Conservation (phyloP, 1,284 basidiomycete genomes). For the Peniophora sp. region DNA sequence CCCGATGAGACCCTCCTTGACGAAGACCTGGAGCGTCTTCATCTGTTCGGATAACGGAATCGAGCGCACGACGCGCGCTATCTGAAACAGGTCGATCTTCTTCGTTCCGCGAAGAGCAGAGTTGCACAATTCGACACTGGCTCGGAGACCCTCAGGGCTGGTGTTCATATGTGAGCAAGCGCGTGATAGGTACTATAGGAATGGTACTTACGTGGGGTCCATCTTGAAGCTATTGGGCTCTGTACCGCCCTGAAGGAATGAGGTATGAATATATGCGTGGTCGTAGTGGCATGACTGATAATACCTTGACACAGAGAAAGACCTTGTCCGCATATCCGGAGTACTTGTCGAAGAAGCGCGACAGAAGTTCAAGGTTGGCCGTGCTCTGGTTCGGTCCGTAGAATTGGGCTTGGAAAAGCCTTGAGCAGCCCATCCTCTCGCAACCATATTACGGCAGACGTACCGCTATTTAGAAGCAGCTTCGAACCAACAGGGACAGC, state of each 20-base stretch:
- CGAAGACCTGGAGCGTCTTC: slow-evolving; percentile 7
- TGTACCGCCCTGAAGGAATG: slow-evolving; percentile 36
- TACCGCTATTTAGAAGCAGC: neutral
- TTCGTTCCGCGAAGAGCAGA: slow-evolving; percentile 24
- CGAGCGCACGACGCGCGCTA: slow-evolving; percentile 15
- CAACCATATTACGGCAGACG: neutral
- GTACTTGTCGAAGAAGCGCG: slow-evolving; percentile 39
- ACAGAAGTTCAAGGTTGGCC: slow-evolving; percentile 33
- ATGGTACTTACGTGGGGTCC: slow-evolving; percentile 11
- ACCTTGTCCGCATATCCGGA: slow-evolving; percentile 46
- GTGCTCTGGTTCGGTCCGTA: slow-evolving; percentile 27
- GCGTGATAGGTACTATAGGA: neutral
- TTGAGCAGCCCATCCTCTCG: too few species aligned
- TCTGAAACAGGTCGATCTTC: slow-evolving; percentile 28
- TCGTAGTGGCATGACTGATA: too few species aligned
- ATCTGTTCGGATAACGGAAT: slow-evolving; percentile 13
- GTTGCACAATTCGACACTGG: slow-evolving; percentile 22
- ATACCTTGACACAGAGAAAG: slow-evolving; percentile 37
- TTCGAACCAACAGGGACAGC: neutral
- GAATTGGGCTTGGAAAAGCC: slow-evolving; percentile 34
- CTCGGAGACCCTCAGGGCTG: slow-evolving; percentile 24
- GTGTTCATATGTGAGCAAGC: neutral
- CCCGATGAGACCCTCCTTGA: slow-evolving; percentile 24
- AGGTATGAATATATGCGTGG: too few species aligned
- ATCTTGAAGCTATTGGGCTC: slow-evolving; percentile 7